A percentile compares a stretch with the other conserved stretches of the same genome.
Conservation (phyloP, 176 grass and related monocot genomes). For the Tillandsia fasciculata region DNA sequence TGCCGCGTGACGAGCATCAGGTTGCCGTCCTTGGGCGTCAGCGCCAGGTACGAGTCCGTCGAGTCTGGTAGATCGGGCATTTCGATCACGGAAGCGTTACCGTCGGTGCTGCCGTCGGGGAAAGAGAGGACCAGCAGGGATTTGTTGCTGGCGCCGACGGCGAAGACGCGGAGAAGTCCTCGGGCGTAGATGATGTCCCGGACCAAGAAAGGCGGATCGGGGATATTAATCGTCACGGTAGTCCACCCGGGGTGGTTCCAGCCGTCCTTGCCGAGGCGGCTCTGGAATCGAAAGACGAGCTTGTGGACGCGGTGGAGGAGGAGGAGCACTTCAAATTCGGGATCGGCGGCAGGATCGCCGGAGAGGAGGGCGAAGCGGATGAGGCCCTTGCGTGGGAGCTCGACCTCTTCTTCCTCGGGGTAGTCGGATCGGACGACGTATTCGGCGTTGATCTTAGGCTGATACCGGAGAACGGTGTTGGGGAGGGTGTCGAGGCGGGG, state of each 20-base stretch:
- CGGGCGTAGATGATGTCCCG: not conserved
- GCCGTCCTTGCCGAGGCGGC: too few species aligned
- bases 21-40: not conserved
- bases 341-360: not conserved
- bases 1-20: not conserved
- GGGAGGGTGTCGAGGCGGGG: not conserved
- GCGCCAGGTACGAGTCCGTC: not conserved
- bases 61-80: not conserved
- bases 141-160: not conserved
- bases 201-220: not conserved
- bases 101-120: not conserved
- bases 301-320: not conserved
- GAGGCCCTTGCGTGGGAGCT: not conserved
- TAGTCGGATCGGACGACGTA: not conserved
- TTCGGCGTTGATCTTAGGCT: not conserved
- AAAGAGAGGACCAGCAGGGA: not conserved
- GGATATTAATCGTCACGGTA: not conserved
- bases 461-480: not conserved
- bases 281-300: not conserved
- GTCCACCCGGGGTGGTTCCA: not conserved
- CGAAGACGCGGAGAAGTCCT: not conserved
- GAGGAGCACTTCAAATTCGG: not conserved
- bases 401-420: not conserved
- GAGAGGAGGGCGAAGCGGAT: not conserved
- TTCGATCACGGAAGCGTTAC: not conserved